Conservation (phyloP, 1,284 basidiomycete species). For the Cronartium quercuum region DNA sequence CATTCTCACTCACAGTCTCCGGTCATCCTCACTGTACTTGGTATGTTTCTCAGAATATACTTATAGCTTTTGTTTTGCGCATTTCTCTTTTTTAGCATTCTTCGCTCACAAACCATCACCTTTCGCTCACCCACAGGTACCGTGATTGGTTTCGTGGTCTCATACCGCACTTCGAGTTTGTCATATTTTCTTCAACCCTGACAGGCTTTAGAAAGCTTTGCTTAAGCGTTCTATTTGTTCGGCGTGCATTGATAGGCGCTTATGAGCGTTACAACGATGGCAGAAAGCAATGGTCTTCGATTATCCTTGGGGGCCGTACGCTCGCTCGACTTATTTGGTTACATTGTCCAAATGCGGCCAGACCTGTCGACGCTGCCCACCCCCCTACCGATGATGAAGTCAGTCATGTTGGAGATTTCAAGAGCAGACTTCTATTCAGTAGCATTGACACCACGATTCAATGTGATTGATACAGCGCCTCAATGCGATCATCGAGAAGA, state of each 20-base stretch:
- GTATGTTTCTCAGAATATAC: background rate
- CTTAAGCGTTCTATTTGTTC: background rate
- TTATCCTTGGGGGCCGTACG: slow-evolving; percentile 16
- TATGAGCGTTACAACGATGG: slow-evolving; percentile 35
- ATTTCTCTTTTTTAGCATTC: no score
- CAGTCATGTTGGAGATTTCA: background rate
- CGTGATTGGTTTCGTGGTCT: slow-evolving; percentile 33
- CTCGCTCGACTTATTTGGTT: slow-evolving; percentile 20
- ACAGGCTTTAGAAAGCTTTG: no score
- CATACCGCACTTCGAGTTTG: slow-evolving; percentile 33
- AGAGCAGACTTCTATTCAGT: no score
- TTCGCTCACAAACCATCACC: background rate
- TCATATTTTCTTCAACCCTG: background rate
- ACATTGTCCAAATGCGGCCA: slow-evolving; percentile 5
- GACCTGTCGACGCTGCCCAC: background rate
- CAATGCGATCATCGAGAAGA: slow-evolving; percentile 1
- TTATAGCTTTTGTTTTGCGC: no score
- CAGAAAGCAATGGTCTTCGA: slow-evolving; percentile 19
- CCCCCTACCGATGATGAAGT: background rate
- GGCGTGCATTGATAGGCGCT: slow-evolving; percentile 3
- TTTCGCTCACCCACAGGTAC: slow-evolving; percentile 12
- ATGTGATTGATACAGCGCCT: background rate
- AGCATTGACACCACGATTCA: background rate
- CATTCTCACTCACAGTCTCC: slow-evolving; percentile 2
- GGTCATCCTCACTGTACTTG: slow-evolving; percentile 24